These are phyloP conservation scores for Waltiozyma sp. DNA, from an alignment of 1,139 yeast species.

Conservation along the genomic window DNA sequence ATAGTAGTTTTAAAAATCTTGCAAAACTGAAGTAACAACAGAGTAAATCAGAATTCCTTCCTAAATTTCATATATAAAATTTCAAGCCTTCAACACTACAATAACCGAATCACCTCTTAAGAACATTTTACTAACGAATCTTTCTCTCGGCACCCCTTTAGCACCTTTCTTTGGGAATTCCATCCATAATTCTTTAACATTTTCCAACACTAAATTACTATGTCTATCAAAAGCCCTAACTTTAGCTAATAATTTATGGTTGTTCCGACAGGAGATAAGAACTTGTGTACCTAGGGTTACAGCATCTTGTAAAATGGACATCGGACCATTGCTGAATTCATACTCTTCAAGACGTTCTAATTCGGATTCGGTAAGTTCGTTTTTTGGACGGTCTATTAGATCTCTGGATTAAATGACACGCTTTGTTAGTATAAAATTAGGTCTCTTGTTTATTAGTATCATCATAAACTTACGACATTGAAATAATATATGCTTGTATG, in stretches of 20 bases:
- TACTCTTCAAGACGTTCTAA: slow-evolving; percentile 77
- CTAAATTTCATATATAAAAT: neutral
- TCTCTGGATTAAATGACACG: slow-evolving; percentile 31
- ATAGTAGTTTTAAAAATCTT: slow-evolving; percentile 1
- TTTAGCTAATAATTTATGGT: slow-evolving; percentile 80
- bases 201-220: slow-evolving; percentile 84
- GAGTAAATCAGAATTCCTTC: too few species aligned
- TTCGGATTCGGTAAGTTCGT: slow-evolving; percentile 75
- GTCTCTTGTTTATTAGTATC: neutral
- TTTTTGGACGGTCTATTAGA: slow-evolving; percentile 56
- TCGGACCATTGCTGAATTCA: slow-evolving; percentile 86
- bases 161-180: slow-evolving; percentile 57
- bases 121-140: slow-evolving; percentile 84
- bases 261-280: slow-evolving; percentile 82
- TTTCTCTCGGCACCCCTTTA: slow-evolving; percentile 60
- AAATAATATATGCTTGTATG: too few species aligned
- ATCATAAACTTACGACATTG: neutral
- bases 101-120: slow-evolving; percentile 93
- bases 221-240: slow-evolving; percentile 95
- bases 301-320: slow-evolving; percentile 75
- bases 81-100: slow-evolving; percentile 46
- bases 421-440: too few species aligned
- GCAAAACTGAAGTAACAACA: too few species aligned
- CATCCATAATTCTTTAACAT: slow-evolving; percentile 88
- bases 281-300: slow-evolving; percentile 67